Conservation (phyloP, 148 eudicot genomes). For the Rhododendron henanense region DNA sequence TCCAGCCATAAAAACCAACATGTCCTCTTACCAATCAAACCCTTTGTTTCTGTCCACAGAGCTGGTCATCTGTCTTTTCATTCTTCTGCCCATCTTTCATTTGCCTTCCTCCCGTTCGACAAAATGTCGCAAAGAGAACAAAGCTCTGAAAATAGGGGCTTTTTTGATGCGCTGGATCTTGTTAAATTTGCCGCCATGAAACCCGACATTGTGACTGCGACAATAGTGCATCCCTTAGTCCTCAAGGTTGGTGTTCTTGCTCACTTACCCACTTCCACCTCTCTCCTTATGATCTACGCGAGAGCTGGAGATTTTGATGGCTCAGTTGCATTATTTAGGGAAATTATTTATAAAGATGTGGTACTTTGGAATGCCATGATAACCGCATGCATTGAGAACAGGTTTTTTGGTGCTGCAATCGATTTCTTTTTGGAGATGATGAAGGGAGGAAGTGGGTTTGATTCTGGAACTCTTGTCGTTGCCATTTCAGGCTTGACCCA, state of each 20-base stretch:
- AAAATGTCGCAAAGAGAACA: slow-evolving; percentile 24
- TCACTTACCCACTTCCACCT: slow-evolving; percentile 31
- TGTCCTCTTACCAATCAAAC: slow-evolving; percentile 4
- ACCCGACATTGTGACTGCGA: slow-evolving; percentile 18
- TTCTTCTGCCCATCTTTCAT: not conserved
- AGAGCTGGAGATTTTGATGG: slow-evolving; percentile 32
- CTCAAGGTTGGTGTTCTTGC: slow-evolving; percentile 31
- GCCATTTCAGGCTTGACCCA: slow-evolving; percentile 26
- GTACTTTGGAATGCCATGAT: slow-evolving; percentile 46
- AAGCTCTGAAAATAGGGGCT: not conserved
- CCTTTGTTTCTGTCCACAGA: not conserved
- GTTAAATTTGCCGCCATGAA: slow-evolving; percentile 10
- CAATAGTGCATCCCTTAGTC: slow-evolving; percentile 27
- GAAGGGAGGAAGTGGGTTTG: slow-evolving; percentile 21
- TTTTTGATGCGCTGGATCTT: slow-evolving; percentile 22
- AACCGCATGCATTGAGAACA: slow-evolving; percentile 28
- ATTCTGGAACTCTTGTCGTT: slow-evolving; percentile 33
- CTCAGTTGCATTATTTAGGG: slow-evolving; percentile 29
- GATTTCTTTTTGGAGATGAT: slow-evolving; percentile 31
- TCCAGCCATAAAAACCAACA: not conserved
- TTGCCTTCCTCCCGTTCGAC: slow-evolving; percentile 23
- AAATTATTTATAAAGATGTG: slow-evolving; percentile 31
- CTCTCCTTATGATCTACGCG: slow-evolving; percentile 35
- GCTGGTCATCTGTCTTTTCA: not conserved
- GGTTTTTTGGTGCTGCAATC: slow-evolving; percentile 12